Percentiles rank a stretch among this genome's conserved stretches.
These are phyloP conservation scores for Eucalyptus caleyi DNA, from an alignment of 345 rosid genomes.

Conservation along the genomic window DNA sequence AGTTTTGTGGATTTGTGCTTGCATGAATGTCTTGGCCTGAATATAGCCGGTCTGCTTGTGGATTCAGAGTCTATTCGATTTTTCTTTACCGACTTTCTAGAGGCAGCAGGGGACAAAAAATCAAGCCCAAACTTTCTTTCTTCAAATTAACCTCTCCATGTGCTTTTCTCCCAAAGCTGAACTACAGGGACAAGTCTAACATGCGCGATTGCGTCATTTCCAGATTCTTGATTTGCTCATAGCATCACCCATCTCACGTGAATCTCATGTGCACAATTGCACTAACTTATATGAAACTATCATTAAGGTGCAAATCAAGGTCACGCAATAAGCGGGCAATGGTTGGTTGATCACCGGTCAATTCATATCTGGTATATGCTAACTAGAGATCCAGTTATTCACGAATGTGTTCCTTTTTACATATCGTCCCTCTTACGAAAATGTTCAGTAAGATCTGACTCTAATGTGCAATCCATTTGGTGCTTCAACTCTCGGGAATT, in stretches of 20 bases:
- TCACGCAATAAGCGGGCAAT: not conserved
- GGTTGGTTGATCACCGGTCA: not conserved
- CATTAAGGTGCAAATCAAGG: not conserved
- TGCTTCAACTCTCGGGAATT: constrained; percentile 58
- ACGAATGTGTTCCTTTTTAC: not conserved
- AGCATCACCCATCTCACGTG: not conserved
- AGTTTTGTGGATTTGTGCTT: not conserved
- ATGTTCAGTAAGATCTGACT: not conserved
- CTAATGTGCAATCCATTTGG: constrained; percentile 31
- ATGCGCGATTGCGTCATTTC: not conserved
- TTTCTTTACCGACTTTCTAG: not conserved
- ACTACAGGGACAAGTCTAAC: not conserved
- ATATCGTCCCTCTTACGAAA: not conserved
- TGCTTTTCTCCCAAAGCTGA: not conserved
- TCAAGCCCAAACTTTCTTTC: not conserved
- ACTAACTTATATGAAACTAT: not conserved
- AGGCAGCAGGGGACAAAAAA: not conserved
- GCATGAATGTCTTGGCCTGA: not conserved
- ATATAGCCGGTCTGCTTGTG: not conserved
- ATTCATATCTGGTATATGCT: not conserved
- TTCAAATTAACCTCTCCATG: not conserved
- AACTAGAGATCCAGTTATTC: not conserved
- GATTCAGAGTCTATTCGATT: not conserved
- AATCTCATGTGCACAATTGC: not conserved
- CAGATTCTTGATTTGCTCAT: not conserved